A percentile compares a stretch with the other conserved stretches of the same genome.
phyloP scores from a whole-genome alignment of 306 rosid species.

The Cucurbita pepo region DNA sequence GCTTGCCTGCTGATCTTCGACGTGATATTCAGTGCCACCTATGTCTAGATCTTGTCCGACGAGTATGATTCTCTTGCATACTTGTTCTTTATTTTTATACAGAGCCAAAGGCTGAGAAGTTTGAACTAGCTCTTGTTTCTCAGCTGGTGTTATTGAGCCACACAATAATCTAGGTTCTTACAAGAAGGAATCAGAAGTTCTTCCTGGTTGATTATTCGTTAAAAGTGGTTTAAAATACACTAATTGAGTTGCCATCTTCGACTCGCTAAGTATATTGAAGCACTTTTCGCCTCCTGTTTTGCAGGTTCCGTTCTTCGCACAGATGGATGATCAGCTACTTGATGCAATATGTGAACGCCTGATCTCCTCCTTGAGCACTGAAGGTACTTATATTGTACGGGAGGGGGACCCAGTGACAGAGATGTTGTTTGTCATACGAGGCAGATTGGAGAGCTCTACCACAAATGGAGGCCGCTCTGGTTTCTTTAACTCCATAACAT shows the following conservation, averaged over 20 bases:
- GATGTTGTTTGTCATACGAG: conserved; percentile 86
- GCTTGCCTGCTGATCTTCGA: conserved; percentile 88
- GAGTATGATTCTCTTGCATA: conserved; percentile 36
- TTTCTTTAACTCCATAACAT: conserved; percentile 74
- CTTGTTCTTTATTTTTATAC: not conserved
- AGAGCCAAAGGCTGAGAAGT: too few relatives aligned
- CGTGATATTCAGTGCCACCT: conserved; percentile 91
- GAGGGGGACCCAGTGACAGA: conserved; percentile 94
- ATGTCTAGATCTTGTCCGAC: conserved; percentile 84
- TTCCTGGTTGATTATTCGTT: not conserved
- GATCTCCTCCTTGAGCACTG: conserved; percentile 84
- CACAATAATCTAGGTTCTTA: not conserved
- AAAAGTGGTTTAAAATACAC: not conserved
- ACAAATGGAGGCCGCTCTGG: conserved; percentile 92
- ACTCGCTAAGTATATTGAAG: conserved; percentile 5
- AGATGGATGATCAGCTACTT: conserved; percentile 93
- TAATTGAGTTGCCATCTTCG: not conserved
- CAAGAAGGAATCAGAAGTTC: not conserved
- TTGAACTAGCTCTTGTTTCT: too few relatives aligned
- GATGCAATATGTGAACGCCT: conserved; percentile 95
- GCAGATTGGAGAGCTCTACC: conserved; percentile 80
- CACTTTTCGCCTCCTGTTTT: not conserved
- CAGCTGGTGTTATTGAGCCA: not conserved
- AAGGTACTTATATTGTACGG: conserved; percentile 69
- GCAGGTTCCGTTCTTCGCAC: conserved; percentile 95